Evolutionary conservation across 306 rosid species (phyloP), one percentile per base, ranked within the genome.

Genomic region (Prunus fruticosa): DNA sequence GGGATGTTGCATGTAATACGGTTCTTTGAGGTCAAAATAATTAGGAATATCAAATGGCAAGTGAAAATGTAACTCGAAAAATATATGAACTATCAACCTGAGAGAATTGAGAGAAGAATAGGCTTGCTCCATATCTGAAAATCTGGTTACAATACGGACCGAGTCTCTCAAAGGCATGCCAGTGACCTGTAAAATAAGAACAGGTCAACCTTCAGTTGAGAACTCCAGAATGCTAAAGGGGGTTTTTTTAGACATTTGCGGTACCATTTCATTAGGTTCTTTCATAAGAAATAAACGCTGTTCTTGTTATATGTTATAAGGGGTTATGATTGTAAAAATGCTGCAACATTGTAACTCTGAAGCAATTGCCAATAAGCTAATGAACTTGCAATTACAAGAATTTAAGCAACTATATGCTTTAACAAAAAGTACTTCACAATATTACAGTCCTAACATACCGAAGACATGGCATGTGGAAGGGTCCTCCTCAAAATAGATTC

Each of bases 401-500:
- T 9, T 53, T 6, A 72, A 8, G 6, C 53, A 22, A 72, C 66
- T 11, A 14, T 56, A 20, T 13, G 46, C 15, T 67, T 38, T 65
- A 19, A n/a, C 27, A 65, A 41, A 23, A 62, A 0, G 4, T 57
- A 72, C 57, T 12, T 14, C 4, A 1, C 16, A 38, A 9, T 14
- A 41, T 41, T 20, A 11, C 15, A 72, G 50, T 61, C 38, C 61
- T 69, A 76, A 86, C 93, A 50, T 81, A 93, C 98, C 0, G 89
- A 74, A 70, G 81, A 20, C 94, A 87, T 87, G 73, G 97, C 97
- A 81, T 90, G 98, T 67, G 97, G 91, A 84, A 94, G 91, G 64
- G 98, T 94, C 86, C 95, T 91, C 81, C 82, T 89, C 85, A 94
- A 56, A 82, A 94, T 88, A 28, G 98, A 87, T 81, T 94, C 98